phyloP scores from a whole-genome alignment of 495 filamentous ascomycete species.

The Schizothecium vesticola region DNA sequence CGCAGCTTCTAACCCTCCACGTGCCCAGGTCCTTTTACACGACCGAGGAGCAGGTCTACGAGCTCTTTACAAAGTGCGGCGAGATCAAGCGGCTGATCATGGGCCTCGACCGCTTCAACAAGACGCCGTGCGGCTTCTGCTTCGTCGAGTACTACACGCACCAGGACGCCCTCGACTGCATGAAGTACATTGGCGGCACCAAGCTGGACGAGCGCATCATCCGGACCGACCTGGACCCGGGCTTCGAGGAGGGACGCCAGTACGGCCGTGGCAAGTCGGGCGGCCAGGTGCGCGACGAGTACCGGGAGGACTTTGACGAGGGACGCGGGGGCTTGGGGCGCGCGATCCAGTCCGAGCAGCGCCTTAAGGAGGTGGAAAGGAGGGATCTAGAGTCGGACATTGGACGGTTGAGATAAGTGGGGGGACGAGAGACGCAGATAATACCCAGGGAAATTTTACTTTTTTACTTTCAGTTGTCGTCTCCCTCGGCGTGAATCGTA shows the following conservation, averaged over 20 bases:
- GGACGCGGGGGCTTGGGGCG: conserved; percentile 75
- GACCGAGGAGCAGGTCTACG: conserved; percentile 97
- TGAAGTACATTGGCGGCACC: conserved; percentile 98
- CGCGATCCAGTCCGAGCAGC: conserved; percentile 58
- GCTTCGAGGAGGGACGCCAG: conserved; percentile 91
- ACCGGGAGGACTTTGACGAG: conserved; percentile 92
- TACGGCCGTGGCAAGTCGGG: conserved; percentile 88
- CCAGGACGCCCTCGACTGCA: conserved; percentile 89
- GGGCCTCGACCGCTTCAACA: conserved; percentile 93
- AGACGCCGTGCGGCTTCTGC: conserved; percentile 98
- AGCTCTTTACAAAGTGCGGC: conserved; percentile 93
- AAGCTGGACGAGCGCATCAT: conserved; percentile 97
- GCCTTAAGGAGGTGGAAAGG: conserved; percentile 53
- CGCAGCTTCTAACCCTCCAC: background rate
- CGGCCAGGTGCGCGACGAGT: conserved; percentile 95
- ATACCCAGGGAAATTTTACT: conserved; percentile 15
- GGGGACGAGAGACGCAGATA: conserved; percentile 37
- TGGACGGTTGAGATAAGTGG: conserved; percentile 40
- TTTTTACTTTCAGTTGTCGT: background rate
- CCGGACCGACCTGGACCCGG: conserved; percentile 91
- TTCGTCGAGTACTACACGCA: conserved; percentile 99
- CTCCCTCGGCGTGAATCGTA: background rate
- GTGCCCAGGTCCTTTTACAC: conserved; percentile 89
- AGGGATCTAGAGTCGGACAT: conserved; percentile 46
- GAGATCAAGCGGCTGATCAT: conserved; percentile 98